Evolutionary conservation across 2,329 filamentous ascomycete species (phyloP).

Genomic region (Dothiorella sarmentorum): DNA sequence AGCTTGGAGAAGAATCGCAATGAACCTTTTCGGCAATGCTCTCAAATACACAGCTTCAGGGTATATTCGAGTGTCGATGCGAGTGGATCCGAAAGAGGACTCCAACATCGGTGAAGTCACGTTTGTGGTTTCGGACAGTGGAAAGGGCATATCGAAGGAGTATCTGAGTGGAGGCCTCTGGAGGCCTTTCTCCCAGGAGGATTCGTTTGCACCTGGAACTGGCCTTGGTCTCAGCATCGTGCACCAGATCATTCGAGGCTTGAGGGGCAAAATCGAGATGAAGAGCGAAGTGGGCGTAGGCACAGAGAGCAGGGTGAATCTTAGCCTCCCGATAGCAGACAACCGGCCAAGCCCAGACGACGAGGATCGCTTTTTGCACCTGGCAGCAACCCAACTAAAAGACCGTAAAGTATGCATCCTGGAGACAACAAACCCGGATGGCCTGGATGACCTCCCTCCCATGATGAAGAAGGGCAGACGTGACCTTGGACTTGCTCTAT

Average conservation of each 20-base stretch:
- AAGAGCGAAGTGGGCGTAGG: slow-evolving; percentile 18
- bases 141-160: slow-evolving; percentile 20
- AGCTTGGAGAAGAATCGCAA: slow-evolving; percentile 52
- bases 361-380: not conserved
- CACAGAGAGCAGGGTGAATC: slow-evolving; percentile 17
- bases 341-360: not conserved
- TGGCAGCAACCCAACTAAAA: not conserved
- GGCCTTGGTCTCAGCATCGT: slow-evolving; percentile 22
- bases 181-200: slow-evolving; percentile 21
- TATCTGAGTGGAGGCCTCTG: slow-evolving; percentile 19
- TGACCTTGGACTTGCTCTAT: slow-evolving; percentile 24
- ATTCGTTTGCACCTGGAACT: slow-evolving; percentile 20
- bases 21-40: slow-evolving; percentile 62
- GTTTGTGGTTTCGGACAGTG: slow-evolving; percentile 19
- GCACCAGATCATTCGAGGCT: slow-evolving; percentile 18
- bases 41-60: slow-evolving; percentile 56
- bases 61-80: not conserved
- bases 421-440: slow-evolving; percentile 15
- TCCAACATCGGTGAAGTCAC: slow-evolving; percentile 28
- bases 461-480: not conserved
- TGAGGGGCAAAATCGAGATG: slow-evolving; percentile 18
- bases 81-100: not conserved
- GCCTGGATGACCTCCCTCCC: not conserved
- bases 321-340: slow-evolving; percentile 7
- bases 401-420: slow-evolving; percentile 30